Base-by-base conservation (phyloP, 2,329 filamentous ascomycete genomes). In the Penicillium sp. region DNA sequence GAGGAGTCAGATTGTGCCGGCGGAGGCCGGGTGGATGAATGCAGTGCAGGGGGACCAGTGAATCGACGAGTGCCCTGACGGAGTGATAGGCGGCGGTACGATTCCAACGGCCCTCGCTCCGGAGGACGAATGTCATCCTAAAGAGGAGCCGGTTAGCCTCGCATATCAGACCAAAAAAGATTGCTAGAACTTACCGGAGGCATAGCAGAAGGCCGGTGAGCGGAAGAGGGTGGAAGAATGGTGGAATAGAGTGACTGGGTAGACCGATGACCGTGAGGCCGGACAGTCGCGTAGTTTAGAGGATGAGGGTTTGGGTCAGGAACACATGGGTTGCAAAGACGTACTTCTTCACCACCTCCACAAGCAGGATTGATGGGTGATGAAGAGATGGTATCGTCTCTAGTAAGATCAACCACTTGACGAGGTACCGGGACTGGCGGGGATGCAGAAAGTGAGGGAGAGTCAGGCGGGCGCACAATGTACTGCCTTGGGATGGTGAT, bases 401-500 rank as follows among this genome's bases (percentile, higher is more conserved):
- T 67, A 29, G 74, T 77, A 9, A 78, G 63, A 63, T 78, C 74
- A 35, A 78, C 64, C n/a, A 74, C 51, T 12, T 37, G 33, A 10
- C 33, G 33, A 68, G 75, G 61, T 72, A 53, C 72, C 62, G 40
- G 71, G 59, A 54, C 77, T 63, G 46, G 70, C 62, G 53, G 76
- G 67, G 62, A 53, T 69, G 67, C 58, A 75, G 61, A 63, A 57
- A 71, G 60, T 53, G 71, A 57, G 53, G 67, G 61, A 52, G 71
- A 62, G 50, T 78, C 75, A 1, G 87, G 86, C 3, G 88, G 87
- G 42, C 86, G 86, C 24, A 96, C 90, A 57, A 97, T 95, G 67
- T 89, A 97, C 65, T 93, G 88, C 57, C 91, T 82, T 1, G 92
- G 92, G 55, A 97, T 96, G 3, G 88, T 95, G 65, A 97, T 97